Evolutionary conservation across 1,284 basidiomycete genomes (phyloP).

Genomic region (Apiotrichum veenhuisii): DNA sequence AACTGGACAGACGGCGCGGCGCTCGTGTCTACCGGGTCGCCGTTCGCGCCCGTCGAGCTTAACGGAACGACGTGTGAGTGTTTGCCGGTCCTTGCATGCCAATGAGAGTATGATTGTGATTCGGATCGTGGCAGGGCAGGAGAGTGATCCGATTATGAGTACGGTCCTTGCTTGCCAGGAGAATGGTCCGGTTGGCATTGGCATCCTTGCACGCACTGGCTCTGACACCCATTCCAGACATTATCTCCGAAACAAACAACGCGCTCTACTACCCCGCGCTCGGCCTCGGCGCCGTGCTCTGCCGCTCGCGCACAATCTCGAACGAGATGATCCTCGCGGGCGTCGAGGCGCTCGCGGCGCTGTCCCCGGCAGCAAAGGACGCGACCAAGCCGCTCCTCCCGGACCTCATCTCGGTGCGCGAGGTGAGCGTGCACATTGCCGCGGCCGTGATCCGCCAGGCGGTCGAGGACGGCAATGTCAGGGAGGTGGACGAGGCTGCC

Average conservation of each 20-base stretch:
- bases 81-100: too few species aligned
- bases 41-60: conserved; percentile 69
- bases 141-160: too few species aligned
- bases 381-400: conserved; percentile 57
- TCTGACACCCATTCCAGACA: too few species aligned
- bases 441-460: conserved; percentile 76
- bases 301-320: conserved; percentile 61
- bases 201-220: too few species aligned
- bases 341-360: conserved; percentile 60
- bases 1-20: conserved; percentile 70
- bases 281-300: conserved; percentile 66
- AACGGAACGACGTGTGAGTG: conserved; percentile 51
- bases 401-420: conserved; percentile 65
- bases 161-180: too few species aligned
- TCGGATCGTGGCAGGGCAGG: too few species aligned
- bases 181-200: too few species aligned
- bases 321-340: conserved; percentile 70
- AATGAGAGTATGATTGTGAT: too few species aligned
- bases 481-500: conserved; percentile 34
- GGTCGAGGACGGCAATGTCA: conserved; percentile 60
- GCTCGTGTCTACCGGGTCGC: conserved; percentile 73
- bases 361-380: conserved; percentile 68
- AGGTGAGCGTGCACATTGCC: conserved; percentile 55
- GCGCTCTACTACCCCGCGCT: conserved; percentile 75
- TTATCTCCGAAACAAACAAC: conserved; percentile 47